Conservation (phyloP, 768 basidiomycete genomes). For the Galerina marginata region DNA sequence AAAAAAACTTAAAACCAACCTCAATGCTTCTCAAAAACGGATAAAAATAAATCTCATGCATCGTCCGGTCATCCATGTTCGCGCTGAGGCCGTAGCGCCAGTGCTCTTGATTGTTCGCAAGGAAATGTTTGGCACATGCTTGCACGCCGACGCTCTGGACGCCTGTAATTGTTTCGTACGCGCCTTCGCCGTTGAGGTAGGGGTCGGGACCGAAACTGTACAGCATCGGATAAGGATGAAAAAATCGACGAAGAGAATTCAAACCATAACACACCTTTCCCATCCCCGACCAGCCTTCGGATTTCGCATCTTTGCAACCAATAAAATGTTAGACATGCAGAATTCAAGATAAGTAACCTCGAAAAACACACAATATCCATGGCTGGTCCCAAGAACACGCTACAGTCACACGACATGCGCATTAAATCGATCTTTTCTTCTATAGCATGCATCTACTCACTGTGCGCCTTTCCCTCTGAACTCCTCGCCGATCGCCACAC, state of each 20-base stretch:
- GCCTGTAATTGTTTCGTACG: slow-evolving; percentile 62
- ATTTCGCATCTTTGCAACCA: slow-evolving; percentile 48
- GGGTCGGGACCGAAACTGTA: slow-evolving; percentile 63
- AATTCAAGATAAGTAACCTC: not conserved
- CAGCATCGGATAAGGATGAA: not conserved
- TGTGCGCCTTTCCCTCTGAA: slow-evolving; percentile 71
- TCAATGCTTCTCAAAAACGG: slow-evolving; percentile 57
- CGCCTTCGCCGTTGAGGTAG: slow-evolving; percentile 65
- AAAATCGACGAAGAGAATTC: not conserved
- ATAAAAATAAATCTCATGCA: slow-evolving; percentile 58
- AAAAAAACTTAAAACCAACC: slow-evolving; percentile 28
- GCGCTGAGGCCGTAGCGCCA: slow-evolving; percentile 51
- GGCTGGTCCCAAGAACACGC: slow-evolving; percentile 56
- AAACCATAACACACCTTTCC: slow-evolving; percentile 43
- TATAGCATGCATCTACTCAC: slow-evolving; percentile 28
- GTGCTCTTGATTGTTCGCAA: slow-evolving; percentile 57
- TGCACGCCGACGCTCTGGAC: slow-evolving; percentile 66
- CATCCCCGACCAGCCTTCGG: slow-evolving; percentile 55
- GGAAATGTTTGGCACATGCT: slow-evolving; percentile 61
- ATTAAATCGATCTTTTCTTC: not conserved
- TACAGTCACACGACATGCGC: slow-evolving; percentile 17
- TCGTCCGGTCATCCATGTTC: slow-evolving; percentile 62
- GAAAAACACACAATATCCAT: slow-evolving; percentile 54
- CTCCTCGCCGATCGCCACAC: slow-evolving; percentile 67
- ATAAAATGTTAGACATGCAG: not conserved